Evolutionary conservation across 345 rosid genomes (phyloP), one percentile per base, ranked within the genome.

Genomic region (Moringa oleifera): DNA sequence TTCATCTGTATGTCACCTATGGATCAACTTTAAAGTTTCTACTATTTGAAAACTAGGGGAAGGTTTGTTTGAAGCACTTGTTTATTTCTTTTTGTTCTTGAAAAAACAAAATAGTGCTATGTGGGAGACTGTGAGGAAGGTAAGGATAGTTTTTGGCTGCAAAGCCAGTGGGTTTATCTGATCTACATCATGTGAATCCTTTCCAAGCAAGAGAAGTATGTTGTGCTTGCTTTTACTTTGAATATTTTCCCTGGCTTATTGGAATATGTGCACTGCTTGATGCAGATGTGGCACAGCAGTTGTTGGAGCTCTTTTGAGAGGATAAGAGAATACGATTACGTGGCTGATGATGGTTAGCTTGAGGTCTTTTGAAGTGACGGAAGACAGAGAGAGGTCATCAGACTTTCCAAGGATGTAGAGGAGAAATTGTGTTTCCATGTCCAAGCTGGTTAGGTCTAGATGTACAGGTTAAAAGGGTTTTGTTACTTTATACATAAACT

Each of bases 231-330:
- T 47, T 47, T 47, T 12, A 13, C 19, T 47, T 47, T 47, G 15
- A 4, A 1, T 47, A 2, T 47, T 47, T 47, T 47, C 51, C 5
- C 33, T 28, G 51, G 15, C 2, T 51, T 18, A 51, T 51, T 51
- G 15, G 54, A 51, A 15, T 41, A 41, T 11, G 47, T 41, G 47
- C 16, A n/a, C 16, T 55, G 16, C 41, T 55, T 53, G 67, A 19
- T 79, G 87, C 86, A 88, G 89, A 85, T 72, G 83, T 88, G 53
- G 65, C 83, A 0, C 75, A 81, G 68, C 95, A 88, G 72, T 70
- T 88, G 82, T 78, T 85, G 89, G 95, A 88, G 86, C 83, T 88
- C 47, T 75, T 81, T 58, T 77, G 31, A 53, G 71, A 62, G 41
- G 41, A 55, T 12, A 51, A 7, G 12, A 41, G 47, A 15, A 41